Base-by-base conservation (phyloP, 2,329 filamentous ascomycete species). In the Arachnopeziza araneosa region DNA sequence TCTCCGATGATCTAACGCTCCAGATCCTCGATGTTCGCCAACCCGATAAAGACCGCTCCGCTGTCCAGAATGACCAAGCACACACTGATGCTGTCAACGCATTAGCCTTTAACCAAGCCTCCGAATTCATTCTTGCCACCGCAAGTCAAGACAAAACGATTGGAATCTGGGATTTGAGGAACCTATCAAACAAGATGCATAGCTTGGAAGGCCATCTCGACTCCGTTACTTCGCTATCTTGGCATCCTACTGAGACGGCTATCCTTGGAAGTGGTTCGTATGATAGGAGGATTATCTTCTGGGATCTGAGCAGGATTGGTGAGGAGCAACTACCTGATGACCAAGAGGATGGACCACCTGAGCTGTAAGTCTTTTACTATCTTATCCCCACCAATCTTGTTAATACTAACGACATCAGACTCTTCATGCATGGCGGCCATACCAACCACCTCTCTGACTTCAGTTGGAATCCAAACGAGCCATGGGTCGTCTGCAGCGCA, bases 341-440 rank as follows among this genome's bases (percentile, higher is more conserved):
- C 74, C 88, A 89, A 55, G 93, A 98, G 68, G 95, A 99, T 72
- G 95, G 95, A 0, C 90, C 93, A 1, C 93, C 95, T 56, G 95
- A 99, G 76, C 80, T 99, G 89, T 95, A 81, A 77, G 89, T 83
- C 48, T 23, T 8, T 30, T 24, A n/a, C 26, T 14, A 48, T 55
- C 19, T 10, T 24, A n/a, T 10, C 14, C 2, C 22, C 5, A 36
- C 17, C n/a, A 36, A 32, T 23, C 22, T n/a, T 52, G 21, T 36
- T 52, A 60, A 58, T 51, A 24, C 57, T 61, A 51, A 63, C 49
- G 14, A 30, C n/a, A n/a, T 22, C 24, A 14, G 50, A 52, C 79
- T 99, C 1, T 99, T 99, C 77, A 98, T 99, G 93, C 95, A 99
- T 71, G 95, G 95, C 63, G 95, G 95, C 32, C 96, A 99, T 78